Base-by-base conservation (phyloP, 768 basidiomycete genomes). In the Sporobolomyces roseus region DNA sequence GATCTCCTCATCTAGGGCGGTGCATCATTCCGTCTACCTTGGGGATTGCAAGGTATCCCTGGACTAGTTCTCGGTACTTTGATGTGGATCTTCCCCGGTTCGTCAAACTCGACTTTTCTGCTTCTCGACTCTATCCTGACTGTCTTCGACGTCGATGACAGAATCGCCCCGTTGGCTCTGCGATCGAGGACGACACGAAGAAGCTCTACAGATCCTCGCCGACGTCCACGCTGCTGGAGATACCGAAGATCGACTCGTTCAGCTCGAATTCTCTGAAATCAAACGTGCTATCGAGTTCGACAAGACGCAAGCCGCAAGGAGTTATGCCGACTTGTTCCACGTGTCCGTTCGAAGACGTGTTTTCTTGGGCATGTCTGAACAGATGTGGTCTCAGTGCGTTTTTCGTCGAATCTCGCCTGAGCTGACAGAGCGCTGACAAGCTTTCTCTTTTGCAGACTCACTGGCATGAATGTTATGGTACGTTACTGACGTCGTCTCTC, bases 401-500 rank as follows among this genome's bases (percentile, higher is more conserved):
- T 33, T 23, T 46, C 38, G 14, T 50, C 48, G 13, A 49, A 8
- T 9, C 33, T 54, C 30, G 52, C 52, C n/a, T 6, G 52, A 54
- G 30, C 4, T 7, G 7, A 46, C 7, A 13, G 10, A 14, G 38
- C 21, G 50, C n/a, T 51, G 50, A 29, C 50, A 14, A 13, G 19
- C 4, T 21, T 33, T 13, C 9, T 27, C 25, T 32, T 33, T 33
- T 30, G 17, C 23, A 89, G 90, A 75, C 53, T 74, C 3, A 71
- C 67, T 17, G 72, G 87, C 41, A 88, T 89, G 85, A 88, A 89
- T 76, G 84, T 89, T 74, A 89, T 90, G 88, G 88, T 90, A 87
- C 85, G 38, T 51, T 9, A 9, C 10, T 9, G 10, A 9, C 10
- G 38, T 41, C 38, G 9, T 17, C 38, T 9, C 38, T 41, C 38